Conservation (phyloP, 148 eudicot species). For the Salicornia ramosissima region DNA sequence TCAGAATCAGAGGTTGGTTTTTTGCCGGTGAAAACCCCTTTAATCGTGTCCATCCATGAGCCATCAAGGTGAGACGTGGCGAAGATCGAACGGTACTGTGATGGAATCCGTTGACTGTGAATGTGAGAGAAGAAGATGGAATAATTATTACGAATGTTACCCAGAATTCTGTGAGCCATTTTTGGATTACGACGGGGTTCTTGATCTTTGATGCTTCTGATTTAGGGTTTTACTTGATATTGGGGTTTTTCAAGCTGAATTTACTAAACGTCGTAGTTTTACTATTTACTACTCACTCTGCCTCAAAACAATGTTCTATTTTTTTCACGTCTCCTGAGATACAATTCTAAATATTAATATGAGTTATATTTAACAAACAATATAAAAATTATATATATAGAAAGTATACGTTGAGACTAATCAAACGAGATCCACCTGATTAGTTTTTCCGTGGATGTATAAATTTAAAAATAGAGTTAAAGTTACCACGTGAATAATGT, state of each 20-base stretch:
- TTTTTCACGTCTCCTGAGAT: too few species aligned
- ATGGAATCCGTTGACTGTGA: slow-evolving; percentile 23
- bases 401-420: too few species aligned
- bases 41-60: slow-evolving; percentile 71
- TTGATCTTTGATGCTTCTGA: background rate
- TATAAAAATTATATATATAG: too few species aligned
- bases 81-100: slow-evolving; percentile 45
- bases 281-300: background rate
- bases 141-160: slow-evolving; percentile 17
- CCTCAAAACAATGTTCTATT: too few species aligned
- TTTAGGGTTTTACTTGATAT: slow-evolving; percentile 13
- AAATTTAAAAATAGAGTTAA: too few species aligned
- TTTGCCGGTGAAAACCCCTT: slow-evolving; percentile 63
- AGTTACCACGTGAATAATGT: too few species aligned
- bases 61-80: slow-evolving; percentile 40
- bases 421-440: too few species aligned
- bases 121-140: slow-evolving; percentile 11
- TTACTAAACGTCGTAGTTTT: background rate
- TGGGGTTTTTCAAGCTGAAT: background rate
- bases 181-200: slow-evolving; percentile 10
- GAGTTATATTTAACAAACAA: too few species aligned
- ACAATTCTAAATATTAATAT: too few species aligned
- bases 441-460: too few species aligned
- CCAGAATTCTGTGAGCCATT: slow-evolving; percentile 31
- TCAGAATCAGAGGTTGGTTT: slow-evolving; percentile 28